Evolutionary conservation across 768 basidiomycete species (phyloP), one percentile per base, ranked within the genome.

Genomic region (Mycena polygramma): DNA sequence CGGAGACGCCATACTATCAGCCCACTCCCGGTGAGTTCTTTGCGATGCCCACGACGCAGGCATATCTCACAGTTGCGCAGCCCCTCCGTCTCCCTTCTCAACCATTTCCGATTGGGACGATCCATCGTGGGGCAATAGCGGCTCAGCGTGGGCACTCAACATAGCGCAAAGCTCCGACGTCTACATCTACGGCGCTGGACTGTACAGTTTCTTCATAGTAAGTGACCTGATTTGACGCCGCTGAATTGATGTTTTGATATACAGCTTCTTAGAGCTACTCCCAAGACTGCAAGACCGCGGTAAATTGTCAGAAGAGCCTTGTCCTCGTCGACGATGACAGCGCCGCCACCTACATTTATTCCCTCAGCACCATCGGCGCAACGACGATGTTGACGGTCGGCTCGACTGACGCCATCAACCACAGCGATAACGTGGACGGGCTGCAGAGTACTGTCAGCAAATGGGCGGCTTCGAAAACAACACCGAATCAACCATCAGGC

Each of bases 1-100:
- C 86, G 1, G 87, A 88, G 73, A 84, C 85, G 83, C 83, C 85
- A 7, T 86, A 86, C 78, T 85, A 79, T 74, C 85, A 86, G 70
- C 84, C 84, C 2, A 68, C 54, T 22, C 86, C 86, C 15, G 58
- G 58, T 59, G 26, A 59, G 58, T 46, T 59, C 43, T 46, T 46
- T 26, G 15, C 24, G 41, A 46, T 26, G 24, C 46, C 46, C 53
- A 45, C 41, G 14, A 11, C 58, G 26, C 30, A 6, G 3, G 13
- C 26, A 45, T 17, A 30, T 35, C 43, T 59, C 45, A 46, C 24
- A 26, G 43, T 59, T 30, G 30, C 19, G 24, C 30, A 13, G 76
- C 80, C 7, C 76, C 83, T 0, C 85, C 86, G 0, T 66, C 77
- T 4, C 86, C 86, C 6, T 87, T 83, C 76, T 68, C 74, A 1